These are phyloP conservation scores for Quercus lobata DNA, from an alignment of 331 rosid genomes.

Conservation along the genomic window DNA sequence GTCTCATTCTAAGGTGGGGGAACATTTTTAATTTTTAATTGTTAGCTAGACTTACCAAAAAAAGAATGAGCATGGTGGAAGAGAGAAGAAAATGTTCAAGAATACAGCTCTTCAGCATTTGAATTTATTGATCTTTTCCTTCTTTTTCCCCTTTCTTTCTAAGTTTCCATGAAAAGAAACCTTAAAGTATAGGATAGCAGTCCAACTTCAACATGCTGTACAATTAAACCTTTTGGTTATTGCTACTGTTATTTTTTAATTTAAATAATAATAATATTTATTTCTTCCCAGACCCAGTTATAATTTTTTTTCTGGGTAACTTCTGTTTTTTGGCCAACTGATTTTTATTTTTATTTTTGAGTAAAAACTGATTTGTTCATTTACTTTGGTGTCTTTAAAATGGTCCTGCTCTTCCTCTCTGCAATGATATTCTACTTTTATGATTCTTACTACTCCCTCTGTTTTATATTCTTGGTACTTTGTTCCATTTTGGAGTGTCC, in stretches of 20 bases:
- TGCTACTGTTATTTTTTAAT: neutral
- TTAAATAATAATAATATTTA: neutral
- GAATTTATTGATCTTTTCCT: neutral
- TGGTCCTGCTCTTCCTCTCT: neutral
- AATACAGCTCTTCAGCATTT: neutral
- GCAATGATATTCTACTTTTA: neutral
- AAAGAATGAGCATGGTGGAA: neutral
- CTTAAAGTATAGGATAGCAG: neutral
- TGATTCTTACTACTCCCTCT: neutral
- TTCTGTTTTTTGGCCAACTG: neutral
- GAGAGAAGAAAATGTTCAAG: neutral
- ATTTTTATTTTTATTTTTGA: neutral
- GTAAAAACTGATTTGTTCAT: neutral
- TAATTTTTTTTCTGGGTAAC: neutral
- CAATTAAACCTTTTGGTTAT: neutral
- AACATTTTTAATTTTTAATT: slow-evolving; percentile 17
- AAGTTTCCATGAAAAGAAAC: neutral
- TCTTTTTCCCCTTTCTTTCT: neutral
- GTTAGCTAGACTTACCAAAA: too few species aligned
- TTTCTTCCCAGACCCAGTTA: neutral
- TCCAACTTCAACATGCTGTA: neutral
- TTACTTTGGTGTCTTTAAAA: neutral
- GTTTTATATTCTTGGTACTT: too few species aligned
- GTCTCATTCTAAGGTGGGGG: slow-evolving; percentile 43
- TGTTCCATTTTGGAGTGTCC: too few species aligned